A percentile compares a stretch with the other conserved stretches of the same genome.
These are phyloP conservation scores for Arachis stenosperma DNA, from an alignment of 306 rosid species.

Conservation along the genomic window DNA sequence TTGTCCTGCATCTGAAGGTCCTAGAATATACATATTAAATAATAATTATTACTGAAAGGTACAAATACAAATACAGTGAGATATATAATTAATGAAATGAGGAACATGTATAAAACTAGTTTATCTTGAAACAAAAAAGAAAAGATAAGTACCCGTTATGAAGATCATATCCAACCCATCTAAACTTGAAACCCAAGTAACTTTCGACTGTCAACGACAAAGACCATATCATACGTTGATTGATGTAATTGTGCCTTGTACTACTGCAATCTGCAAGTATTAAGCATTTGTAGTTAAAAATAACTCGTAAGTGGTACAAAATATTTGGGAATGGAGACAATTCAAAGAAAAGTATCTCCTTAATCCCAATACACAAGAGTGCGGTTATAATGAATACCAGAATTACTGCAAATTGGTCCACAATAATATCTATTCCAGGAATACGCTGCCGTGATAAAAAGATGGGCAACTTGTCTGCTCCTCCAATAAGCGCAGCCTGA, in stretches of 20 bases:
- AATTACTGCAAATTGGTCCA: conserved; percentile 90
- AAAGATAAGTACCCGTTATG: conserved; percentile 65
- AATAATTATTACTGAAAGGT: no score
- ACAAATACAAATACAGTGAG: no score
- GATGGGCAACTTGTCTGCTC: no score
- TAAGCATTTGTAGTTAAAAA: not conserved
- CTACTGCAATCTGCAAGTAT: conserved; percentile 73
- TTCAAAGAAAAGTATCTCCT: conserved; percentile 64
- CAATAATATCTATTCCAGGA: conserved; percentile 67
- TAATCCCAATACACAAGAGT: conserved; percentile 83
- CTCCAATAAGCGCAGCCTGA: no score
- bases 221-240: conserved; percentile 82
- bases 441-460: no score
- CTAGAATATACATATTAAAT: no score
- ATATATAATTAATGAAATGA: no score
- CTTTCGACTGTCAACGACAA: conserved; percentile 77
- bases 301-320: not conserved
- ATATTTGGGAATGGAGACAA: not conserved
- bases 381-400: conserved; percentile 75
- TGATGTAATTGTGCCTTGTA: conserved; percentile 73
- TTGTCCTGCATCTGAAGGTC: no score
- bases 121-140: no score
- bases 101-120: no score
- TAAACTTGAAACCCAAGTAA: conserved; percentile 81
- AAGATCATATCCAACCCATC: conserved; percentile 93